phyloP scores from a whole-genome alignment of 176 grass and related monocot genomes.

The Lolium perenne region DNA sequence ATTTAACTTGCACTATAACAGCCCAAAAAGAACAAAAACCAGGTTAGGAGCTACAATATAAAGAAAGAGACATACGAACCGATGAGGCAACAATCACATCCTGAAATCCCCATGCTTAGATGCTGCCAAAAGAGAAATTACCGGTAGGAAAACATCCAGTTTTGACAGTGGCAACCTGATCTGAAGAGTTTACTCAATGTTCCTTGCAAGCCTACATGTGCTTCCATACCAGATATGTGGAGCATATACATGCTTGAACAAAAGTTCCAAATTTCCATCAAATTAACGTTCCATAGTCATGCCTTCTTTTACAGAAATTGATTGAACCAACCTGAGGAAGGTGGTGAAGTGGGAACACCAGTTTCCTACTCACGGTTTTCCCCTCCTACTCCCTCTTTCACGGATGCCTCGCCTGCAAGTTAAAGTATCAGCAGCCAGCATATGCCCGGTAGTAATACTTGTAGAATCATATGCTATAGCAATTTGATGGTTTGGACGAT shows the following conservation, averaged over 20 bases:
- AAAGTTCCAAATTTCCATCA: constrained; percentile 92
- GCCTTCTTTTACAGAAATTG: constrained; percentile 89
- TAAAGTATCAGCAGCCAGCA: constrained; percentile 22
- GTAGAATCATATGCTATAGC: background rate
- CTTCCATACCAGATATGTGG: constrained; percentile 73
- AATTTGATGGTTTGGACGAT: too few species aligned
- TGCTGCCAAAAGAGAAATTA: constrained; percentile 79
- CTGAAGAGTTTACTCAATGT: constrained; percentile 75
- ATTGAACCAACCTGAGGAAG: constrained; percentile 98
- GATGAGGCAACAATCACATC: constrained; percentile 73
- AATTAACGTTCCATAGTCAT: constrained; percentile 79
- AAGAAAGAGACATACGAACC: constrained; percentile 99
- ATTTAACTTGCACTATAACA: constrained; percentile 32
- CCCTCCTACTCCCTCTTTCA: constrained; percentile 76
- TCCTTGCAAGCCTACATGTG: constrained; percentile 80
- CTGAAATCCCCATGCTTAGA: constrained; percentile 70
- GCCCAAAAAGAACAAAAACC: constrained; percentile 66
- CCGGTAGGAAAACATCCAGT: constrained; percentile 69
- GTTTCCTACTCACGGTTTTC: constrained; percentile 68
- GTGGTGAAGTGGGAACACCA: constrained; percentile 84
- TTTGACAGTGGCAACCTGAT: constrained; percentile 73
- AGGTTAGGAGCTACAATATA: constrained; percentile 85
- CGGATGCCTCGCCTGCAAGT: constrained; percentile 67
- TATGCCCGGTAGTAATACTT: background rate
- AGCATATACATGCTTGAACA: constrained; percentile 66